These are phyloP conservation scores for Limnomonas spitsbergensis DNA, from an alignment of 139 green algal species.

Conservation along the genomic window DNA sequence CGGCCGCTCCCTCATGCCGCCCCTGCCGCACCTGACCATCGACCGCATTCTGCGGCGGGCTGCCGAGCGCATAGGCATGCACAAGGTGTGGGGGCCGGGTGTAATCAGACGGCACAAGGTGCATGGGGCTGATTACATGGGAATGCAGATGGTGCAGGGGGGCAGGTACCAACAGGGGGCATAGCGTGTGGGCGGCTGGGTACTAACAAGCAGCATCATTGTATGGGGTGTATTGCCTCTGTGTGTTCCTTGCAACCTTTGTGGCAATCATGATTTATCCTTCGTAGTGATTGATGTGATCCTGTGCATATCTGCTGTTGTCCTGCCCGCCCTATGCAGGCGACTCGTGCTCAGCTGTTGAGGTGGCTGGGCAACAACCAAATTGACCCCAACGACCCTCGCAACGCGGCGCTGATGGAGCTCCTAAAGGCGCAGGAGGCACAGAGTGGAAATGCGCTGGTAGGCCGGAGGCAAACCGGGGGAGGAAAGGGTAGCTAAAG, in stretches of 20 bases:
- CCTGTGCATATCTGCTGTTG: too few relatives aligned
- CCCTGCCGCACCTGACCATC: slow-evolving; percentile 37
- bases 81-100: background rate
- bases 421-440: slow-evolving; percentile 53
- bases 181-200: too few relatives aligned
- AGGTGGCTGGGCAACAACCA: slow-evolving; percentile 42
- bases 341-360: slow-evolving; percentile 27
- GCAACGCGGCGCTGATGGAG: slow-evolving; percentile 59
- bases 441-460: slow-evolving; percentile 19
- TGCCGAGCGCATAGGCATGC: slow-evolving; percentile 36
- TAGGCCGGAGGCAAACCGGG: background rate
- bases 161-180: too few relatives aligned
- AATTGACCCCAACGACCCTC: slow-evolving; percentile 61
- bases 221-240: too few relatives aligned
- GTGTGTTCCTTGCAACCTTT: too few relatives aligned
- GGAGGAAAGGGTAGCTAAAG: too few relatives aligned
- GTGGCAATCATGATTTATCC: too few relatives aligned
- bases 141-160: too few relatives aligned
- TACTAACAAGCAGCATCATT: too few relatives aligned
- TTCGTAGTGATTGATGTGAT: too few relatives aligned
- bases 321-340: slow-evolving; percentile 25
- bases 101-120: background rate
- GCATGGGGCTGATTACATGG: too few relatives aligned
- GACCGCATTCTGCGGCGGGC: slow-evolving; percentile 43
- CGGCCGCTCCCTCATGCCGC: slow-evolving; percentile 41